These are phyloP conservation scores for Wickerhamiella kurtzmanii DNA, from an alignment of 805 yeast species.

Conservation along the genomic window DNA sequence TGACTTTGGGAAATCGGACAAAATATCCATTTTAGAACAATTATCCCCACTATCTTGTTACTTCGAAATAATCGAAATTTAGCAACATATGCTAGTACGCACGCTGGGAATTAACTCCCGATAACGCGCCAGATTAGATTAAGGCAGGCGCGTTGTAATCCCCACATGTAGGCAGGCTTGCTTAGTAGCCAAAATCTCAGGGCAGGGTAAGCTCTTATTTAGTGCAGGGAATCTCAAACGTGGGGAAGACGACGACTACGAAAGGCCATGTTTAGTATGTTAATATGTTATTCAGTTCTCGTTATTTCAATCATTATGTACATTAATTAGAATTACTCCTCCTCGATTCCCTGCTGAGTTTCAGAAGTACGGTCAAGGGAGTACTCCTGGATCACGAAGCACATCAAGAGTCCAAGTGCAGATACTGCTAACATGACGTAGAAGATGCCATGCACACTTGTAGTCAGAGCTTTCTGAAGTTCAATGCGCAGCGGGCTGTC, in stretches of 20 bases:
- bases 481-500: slow-evolving; percentile 6
- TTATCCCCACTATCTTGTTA: no score
- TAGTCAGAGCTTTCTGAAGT: slow-evolving; percentile 12
- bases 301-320: background rate
- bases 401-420: slow-evolving; percentile 14
- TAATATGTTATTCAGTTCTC: no score
- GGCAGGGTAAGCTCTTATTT: no score
- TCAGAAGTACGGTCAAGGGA: slow-evolving; percentile 16
- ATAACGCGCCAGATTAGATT: background rate
- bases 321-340: slow-evolving; percentile 1
- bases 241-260: no score
- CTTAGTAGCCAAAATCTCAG: no score
- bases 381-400: slow-evolving; percentile 19
- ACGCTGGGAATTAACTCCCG: background rate
- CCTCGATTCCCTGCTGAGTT: slow-evolving; percentile 17
- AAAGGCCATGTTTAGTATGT: no score
- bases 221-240: no score
- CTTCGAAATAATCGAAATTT: no score
- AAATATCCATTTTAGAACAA: no score
- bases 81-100: background rate
- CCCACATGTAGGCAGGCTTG: no score
- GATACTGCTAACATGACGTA: slow-evolving; percentile 15
- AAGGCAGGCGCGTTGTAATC: no score
- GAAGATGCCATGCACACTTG: slow-evolving; percentile 16
- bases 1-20: no score